Percentiles rank a stretch among this genome's conserved stretches.
phyloP scores from a whole-genome alignment of 805 yeast genomes.

The Teunomyces stri region DNA sequence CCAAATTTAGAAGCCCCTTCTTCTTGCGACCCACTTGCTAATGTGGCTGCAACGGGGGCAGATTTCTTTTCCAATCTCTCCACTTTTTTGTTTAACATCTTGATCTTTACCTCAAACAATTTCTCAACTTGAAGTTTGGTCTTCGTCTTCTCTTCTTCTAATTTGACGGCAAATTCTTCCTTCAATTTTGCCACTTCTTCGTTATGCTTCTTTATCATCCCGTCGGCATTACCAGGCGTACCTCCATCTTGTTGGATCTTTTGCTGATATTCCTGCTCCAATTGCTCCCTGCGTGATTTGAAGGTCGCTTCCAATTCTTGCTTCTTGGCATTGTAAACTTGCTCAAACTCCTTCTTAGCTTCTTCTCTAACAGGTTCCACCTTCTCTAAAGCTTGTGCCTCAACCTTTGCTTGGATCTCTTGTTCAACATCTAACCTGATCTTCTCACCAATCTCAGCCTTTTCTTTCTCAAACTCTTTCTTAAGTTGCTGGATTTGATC shows the following conservation, averaged over 20 bases:
- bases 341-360: not conserved
- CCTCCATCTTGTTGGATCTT: constrained; percentile 14
- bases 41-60: too few species aligned
- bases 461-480: constrained; percentile 18
- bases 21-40: not conserved
- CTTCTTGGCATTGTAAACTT: constrained; percentile 2
- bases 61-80: constrained; percentile 42
- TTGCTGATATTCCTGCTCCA: constrained; percentile 33
- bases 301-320: constrained; percentile 16
- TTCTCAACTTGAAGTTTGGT: constrained; percentile 51
- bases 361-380: not conserved
- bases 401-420: constrained; percentile 16
- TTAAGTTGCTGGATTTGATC: constrained; percentile 4
- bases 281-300: constrained; percentile 25
- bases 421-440: constrained; percentile 21
- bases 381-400: constrained; percentile 7
- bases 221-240: constrained; percentile 7
- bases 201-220: constrained; percentile 14
- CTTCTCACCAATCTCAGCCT: constrained; percentile 16
- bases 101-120: constrained; percentile 57
- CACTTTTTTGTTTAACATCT: constrained; percentile 53
- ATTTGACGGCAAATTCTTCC: constrained; percentile 15
- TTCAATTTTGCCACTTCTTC: constrained; percentile 16
- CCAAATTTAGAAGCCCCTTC: constrained; percentile 1
- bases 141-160: constrained; percentile 31